Conservation (phyloP, 75 land plant genomes). For the Picea glauca region DNA sequence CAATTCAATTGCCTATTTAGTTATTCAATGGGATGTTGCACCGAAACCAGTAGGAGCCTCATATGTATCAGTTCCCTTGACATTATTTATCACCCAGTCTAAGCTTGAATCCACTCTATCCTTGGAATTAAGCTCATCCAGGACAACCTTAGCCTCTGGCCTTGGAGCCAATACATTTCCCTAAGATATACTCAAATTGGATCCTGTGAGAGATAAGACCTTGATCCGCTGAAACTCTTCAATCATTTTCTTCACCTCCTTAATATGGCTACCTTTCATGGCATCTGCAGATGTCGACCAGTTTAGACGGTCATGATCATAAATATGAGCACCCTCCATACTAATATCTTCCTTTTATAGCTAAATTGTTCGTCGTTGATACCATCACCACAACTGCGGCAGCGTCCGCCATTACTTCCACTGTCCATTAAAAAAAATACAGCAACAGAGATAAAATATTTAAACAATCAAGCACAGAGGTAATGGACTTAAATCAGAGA, state of each 20-base stretch:
- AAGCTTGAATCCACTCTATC: not conserved
- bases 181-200: slow-evolving; percentile 55
- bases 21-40: slow-evolving; percentile 28
- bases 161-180: slow-evolving; percentile 39
- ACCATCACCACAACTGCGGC: no score
- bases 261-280: slow-evolving; percentile 59
- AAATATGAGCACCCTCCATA: no score
- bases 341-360: no score
- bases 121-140: slow-evolving; percentile 21
- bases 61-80: slow-evolving; percentile 22
- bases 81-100: slow-evolving; percentile 19
- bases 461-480: no score
- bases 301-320: slow-evolving; percentile 10
- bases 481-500: no score
- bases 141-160: slow-evolving; percentile 6
- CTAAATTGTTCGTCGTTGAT: no score
- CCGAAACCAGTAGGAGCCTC: slow-evolving; percentile 35
- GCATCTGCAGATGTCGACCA: slow-evolving; percentile 63
- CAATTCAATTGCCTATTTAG: slow-evolving; percentile 14
- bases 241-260: slow-evolving; percentile 65
- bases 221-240: slow-evolving; percentile 35
- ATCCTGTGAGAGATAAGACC: slow-evolving; percentile 45
- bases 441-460: no score
- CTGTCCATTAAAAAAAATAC: no score
- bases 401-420: no score